A percentile compares a stretch with the other conserved stretches of the same genome.
Evolutionary conservation across 2,329 filamentous ascomycete species (phyloP).

Genomic region (Penicillium paneum): DNA sequence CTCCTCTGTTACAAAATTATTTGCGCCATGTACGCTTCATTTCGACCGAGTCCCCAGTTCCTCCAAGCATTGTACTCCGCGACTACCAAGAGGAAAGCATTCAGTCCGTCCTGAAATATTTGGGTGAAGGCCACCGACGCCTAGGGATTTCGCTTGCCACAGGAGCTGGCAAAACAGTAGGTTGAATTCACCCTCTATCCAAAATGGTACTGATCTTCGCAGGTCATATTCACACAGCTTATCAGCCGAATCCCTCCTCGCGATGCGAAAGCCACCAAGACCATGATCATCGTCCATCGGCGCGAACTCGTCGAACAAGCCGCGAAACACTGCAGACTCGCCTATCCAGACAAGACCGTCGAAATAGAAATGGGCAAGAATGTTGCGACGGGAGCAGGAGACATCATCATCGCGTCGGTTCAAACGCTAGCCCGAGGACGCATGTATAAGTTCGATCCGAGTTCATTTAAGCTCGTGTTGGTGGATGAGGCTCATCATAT

Average conservation of each 20-base stretch:
- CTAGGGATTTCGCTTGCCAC: slow-evolving; percentile 84
- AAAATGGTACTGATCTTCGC: slow-evolving; percentile 4
- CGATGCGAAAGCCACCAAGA: slow-evolving; percentile 62
- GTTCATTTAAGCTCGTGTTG: slow-evolving; percentile 79
- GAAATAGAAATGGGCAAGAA: slow-evolving; percentile 88
- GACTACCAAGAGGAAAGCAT: slow-evolving; percentile 92
- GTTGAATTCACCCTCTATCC: not conserved
- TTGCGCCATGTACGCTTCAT: slow-evolving; percentile 25
- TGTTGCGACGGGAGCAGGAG: slow-evolving; percentile 73
- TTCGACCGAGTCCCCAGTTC: slow-evolving; percentile 19
- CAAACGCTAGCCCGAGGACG: slow-evolving; percentile 77
- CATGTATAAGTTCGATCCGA: slow-evolving; percentile 77
- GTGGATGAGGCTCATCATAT: slow-evolving; percentile 98
- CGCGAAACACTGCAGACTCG: slow-evolving; percentile 72
- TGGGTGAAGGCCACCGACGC: slow-evolving; percentile 70
- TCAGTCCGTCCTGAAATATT: slow-evolving; percentile 68
- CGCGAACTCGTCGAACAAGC: slow-evolving; percentile 94
- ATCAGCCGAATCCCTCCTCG: slow-evolving; percentile 70
- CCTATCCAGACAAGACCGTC: slow-evolving; percentile 76
- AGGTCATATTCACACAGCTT: slow-evolving; percentile 95
- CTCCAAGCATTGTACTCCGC: slow-evolving; percentile 59
- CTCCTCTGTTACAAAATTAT: slow-evolving; percentile 26
- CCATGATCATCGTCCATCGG: slow-evolving; percentile 86
- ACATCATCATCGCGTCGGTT: slow-evolving; percentile 91
- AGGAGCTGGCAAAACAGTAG: slow-evolving; percentile 82